phyloP scores from a whole-genome alignment of 805 yeast genomes.

The Zygosaccharomyces rouxii region DNA sequence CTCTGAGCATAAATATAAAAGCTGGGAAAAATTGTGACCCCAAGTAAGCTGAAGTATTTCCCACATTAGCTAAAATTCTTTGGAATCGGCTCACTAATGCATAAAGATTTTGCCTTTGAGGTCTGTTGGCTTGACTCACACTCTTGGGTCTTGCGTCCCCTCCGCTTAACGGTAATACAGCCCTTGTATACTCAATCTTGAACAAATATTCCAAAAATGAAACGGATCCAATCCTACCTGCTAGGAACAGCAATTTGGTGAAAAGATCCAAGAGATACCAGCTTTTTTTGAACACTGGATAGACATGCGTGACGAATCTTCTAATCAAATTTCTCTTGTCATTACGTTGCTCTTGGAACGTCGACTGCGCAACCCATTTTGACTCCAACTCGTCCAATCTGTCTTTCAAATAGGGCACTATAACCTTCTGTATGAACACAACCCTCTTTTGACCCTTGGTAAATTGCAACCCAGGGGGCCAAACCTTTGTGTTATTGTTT shows the following conservation, averaged over 20 bases:
- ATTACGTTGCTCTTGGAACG: constrained; percentile 42
- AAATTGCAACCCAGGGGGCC: constrained; percentile 40
- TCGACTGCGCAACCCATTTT: constrained; percentile 52
- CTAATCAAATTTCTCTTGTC: constrained; percentile 8
- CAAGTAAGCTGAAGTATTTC: constrained; percentile 19
- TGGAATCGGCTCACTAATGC: constrained; percentile 18
- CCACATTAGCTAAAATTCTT: constrained; percentile 16
- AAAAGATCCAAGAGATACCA: constrained; percentile 48
- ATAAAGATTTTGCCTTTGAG: constrained; percentile 37
- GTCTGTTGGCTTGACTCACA: constrained; percentile 11
- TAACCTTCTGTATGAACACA: constrained; percentile 56
- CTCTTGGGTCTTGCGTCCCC: constrained; percentile 8
- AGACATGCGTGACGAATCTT: constrained; percentile 39
- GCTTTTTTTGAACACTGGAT: constrained; percentile 53
- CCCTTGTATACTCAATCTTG: constrained; percentile 55
- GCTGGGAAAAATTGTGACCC: constrained; percentile 63
- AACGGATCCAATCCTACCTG: constrained; percentile 63
- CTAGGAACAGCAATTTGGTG: constrained; percentile 59
- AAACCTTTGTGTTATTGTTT: constrained; percentile 8
- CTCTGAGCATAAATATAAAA: constrained; percentile 75
- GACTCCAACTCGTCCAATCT: constrained; percentile 65
- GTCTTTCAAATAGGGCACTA: constrained; percentile 63
- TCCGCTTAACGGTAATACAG: constrained; percentile 21
- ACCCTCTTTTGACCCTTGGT: constrained; percentile 48
- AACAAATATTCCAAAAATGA: constrained; percentile 57